phyloP scores from a whole-genome alignment of 192 early-diverging fungal genomes.

The Backusella westeae region DNA sequence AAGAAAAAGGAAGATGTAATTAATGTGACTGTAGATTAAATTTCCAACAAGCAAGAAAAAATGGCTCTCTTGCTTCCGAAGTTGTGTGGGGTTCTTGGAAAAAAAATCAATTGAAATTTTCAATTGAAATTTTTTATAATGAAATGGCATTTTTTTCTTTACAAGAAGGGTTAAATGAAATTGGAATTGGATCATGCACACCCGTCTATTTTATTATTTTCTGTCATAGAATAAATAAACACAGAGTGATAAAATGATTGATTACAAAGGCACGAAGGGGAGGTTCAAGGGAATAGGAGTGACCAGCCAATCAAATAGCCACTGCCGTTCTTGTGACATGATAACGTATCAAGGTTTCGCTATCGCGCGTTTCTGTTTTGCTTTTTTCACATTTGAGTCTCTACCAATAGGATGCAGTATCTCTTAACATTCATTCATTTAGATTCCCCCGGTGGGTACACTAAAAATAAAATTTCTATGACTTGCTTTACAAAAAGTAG shows the following conservation, averaged over 20 bases:
- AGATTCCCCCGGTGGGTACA: constrained; percentile 3
- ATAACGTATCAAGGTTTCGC: constrained; percentile 9
- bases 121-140: neutral
- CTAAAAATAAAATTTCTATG: neutral
- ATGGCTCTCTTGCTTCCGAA: neutral
- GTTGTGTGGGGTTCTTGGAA: neutral
- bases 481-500: neutral
- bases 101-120: neutral
- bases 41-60: neutral
- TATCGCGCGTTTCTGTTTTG: constrained; percentile 8
- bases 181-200: neutral
- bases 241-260: constrained; percentile 5
- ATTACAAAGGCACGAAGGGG: constrained; percentile 8
- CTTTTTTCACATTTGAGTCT: constrained; percentile 5
- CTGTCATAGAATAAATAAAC: constrained; percentile 1
- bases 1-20: neutral
- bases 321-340: neutral
- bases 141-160: neutral
- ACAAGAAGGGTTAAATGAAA: constrained; percentile 1
- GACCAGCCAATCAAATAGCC: neutral
- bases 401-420: neutral
- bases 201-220: neutral
- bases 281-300: neutral
- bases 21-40: constrained; percentile 4
- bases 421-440: constrained; percentile 1